phyloP scores from a whole-genome alignment of 176 grass and related monocot species.

The Hyparrhenia diplandra region DNA sequence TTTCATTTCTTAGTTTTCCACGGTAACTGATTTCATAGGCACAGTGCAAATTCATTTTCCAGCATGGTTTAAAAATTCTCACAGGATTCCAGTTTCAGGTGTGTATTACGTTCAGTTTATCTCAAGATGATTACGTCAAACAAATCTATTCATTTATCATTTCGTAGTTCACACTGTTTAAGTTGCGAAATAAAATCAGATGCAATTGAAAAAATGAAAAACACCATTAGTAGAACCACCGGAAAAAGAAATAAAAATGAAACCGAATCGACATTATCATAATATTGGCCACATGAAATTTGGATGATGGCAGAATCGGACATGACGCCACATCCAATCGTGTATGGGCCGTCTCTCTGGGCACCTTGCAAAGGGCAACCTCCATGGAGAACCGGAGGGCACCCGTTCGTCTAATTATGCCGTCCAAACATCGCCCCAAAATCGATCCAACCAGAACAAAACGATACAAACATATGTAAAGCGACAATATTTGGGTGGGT shows the following conservation, averaged over 20 bases:
- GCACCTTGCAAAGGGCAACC: slow-evolving; percentile 50
- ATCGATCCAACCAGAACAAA: too few species aligned
- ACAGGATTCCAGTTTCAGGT: too few species aligned
- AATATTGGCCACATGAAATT: slow-evolving; percentile 36
- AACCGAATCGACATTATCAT: not conserved
- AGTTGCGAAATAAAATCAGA: too few species aligned
- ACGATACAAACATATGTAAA: not conserved
- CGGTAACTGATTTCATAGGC: too few species aligned
- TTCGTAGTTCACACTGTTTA: too few species aligned
- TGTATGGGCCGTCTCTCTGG: slow-evolving; percentile 34
- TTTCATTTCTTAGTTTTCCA: too few species aligned
- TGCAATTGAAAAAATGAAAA: not conserved
- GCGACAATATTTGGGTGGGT: not conserved
- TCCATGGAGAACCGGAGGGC: slow-evolving; percentile 21
- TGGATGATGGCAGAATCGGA: not conserved
- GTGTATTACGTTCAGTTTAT: too few species aligned
- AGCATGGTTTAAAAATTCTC: too few species aligned
- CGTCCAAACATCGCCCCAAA: not conserved
- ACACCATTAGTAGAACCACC: too few species aligned
- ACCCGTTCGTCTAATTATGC: slow-evolving; percentile 49
- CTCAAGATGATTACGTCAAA: too few species aligned
- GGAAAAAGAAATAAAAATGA: not conserved
- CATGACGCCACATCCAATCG: slow-evolving; percentile 38
- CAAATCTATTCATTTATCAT: too few species aligned
- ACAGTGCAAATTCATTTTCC: too few species aligned